Conservation (phyloP, 495 filamentous ascomycete genomes). For the Penicillium parvum region DNA sequence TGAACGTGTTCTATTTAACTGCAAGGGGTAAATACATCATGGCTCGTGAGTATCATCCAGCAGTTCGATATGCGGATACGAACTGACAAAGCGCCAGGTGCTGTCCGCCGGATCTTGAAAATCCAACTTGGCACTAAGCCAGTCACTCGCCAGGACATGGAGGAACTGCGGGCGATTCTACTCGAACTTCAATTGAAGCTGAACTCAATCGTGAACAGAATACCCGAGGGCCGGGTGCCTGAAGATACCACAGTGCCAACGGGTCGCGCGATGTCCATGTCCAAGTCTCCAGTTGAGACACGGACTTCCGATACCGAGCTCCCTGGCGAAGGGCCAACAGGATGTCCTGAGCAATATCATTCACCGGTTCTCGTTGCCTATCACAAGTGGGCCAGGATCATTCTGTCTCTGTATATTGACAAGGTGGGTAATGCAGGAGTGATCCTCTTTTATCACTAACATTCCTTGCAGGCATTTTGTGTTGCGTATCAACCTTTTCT, state of each 20-base stretch:
- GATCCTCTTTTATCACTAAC: not conserved
- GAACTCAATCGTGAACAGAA: constrained; percentile 40
- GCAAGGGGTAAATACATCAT: constrained; percentile 45
- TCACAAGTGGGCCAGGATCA: constrained; percentile 46
- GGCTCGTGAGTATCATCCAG: constrained; percentile 33
- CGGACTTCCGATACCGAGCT: constrained; percentile 27
- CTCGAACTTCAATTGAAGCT: constrained; percentile 43
- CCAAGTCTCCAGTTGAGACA: constrained; percentile 28
- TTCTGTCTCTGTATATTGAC: constrained; percentile 43
- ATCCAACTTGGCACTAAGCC: constrained; percentile 46
- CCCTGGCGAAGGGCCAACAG: constrained; percentile 33
- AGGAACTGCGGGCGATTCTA: constrained; percentile 41
- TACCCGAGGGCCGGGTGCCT: constrained; percentile 24
- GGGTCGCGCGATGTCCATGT: constrained; percentile 25
- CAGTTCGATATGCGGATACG: no score
- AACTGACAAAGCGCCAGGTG: constrained; percentile 29
- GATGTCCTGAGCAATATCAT: constrained; percentile 45
- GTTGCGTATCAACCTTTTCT: constrained; percentile 54
- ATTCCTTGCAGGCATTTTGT: constrained; percentile 39
- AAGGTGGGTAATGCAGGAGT: constrained; percentile 25
- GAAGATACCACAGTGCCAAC: constrained; percentile 13
- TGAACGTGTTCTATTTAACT: constrained; percentile 46
- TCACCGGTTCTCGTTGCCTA: constrained; percentile 40
- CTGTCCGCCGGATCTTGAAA: constrained; percentile 41
- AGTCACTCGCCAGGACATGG: constrained; percentile 41